Evolutionary conservation across 768 basidiomycete genomes (phyloP), one percentile per base, ranked within the genome.

Genomic region (Lactarius pseudohatsudake): DNA sequence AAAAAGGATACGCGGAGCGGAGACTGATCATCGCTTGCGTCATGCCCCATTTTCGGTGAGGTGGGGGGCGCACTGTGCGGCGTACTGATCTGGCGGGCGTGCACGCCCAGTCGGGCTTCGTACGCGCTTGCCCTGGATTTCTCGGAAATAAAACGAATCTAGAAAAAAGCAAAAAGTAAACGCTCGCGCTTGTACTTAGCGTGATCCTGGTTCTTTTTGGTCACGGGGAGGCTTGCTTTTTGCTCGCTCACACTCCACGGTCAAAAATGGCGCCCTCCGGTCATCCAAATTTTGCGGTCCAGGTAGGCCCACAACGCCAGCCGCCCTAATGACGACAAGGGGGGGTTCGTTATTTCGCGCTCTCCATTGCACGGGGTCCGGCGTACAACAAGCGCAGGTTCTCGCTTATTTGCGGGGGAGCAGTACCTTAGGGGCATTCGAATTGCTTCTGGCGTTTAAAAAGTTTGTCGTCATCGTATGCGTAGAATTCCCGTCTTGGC

Each of bases 381-480:
- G 26, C 50, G 26, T 15, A 40, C 38, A 53, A 53, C 22, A 53
- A 7, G 50, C 50, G 50, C 26, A 53, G 47, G 47, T 50, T 26
- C 50, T 53, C 50, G 50, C 50, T 53, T 53, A 53, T 53, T 53
- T 53, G 50, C 50, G 22, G 50, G 26, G 50, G n/a, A 20, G 5
- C n/a, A 50, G 47, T 50, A 26, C 47, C 47, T 50, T 20, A 9
- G 4, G 20, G 20, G 20, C 43, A n/a, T 45, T 45, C 20, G 20
- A 45, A n/a, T 45, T 22, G 15, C 22, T 26, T 28, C 50, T 53
- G 26, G 22, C 50, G n/a, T 50, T 15, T 22, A 26, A 26, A 50
- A 26, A 3, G 22, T 50, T 26, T 50, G 50, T 50, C 50, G 50
- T 50, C 50, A 53, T 53, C 22, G 22, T 50, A 8, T 18, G 22